These are phyloP conservation scores for Casuarina equisetifolia DNA, from an alignment of 306 rosid genomes.

Conservation along the genomic window DNA sequence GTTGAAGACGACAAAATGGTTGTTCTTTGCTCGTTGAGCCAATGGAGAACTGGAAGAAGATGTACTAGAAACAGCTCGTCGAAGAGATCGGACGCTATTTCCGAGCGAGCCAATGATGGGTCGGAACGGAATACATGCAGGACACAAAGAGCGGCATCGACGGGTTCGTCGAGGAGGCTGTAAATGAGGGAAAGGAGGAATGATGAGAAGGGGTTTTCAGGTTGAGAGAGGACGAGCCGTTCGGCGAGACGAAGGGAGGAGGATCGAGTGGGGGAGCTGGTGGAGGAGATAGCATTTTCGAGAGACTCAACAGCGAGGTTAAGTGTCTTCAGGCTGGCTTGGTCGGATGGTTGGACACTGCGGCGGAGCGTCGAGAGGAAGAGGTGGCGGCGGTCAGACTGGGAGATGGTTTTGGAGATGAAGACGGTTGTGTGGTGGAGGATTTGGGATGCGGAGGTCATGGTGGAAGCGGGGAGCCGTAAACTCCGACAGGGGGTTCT, in stretches of 20 bases:
- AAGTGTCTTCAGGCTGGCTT: constrained; percentile 42
- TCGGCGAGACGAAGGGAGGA: constrained; percentile 65
- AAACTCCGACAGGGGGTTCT: not conserved
- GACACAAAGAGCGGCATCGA: constrained; percentile 50
- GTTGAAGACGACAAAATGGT: constrained; percentile 34
- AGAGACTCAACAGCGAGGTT: constrained; percentile 56
- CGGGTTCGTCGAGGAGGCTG: constrained; percentile 42
- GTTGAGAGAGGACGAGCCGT: constrained; percentile 59
- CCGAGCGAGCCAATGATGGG: constrained; percentile 63
- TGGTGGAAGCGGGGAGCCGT: constrained; percentile 13
- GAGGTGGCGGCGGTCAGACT: constrained; percentile 50
- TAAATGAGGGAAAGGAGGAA: constrained; percentile 63
- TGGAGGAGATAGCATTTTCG: constrained; percentile 51
- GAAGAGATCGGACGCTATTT: constrained; percentile 66
- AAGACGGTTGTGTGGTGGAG: constrained; percentile 52
- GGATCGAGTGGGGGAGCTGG: constrained; percentile 38
- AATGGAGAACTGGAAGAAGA: constrained; percentile 60
- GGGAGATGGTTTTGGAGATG: constrained; percentile 42
- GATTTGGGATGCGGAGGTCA: constrained; percentile 49
- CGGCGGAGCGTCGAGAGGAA: constrained; percentile 43
- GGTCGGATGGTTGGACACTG: constrained; percentile 24
- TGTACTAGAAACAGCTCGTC: constrained; percentile 64
- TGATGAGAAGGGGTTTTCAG: constrained; percentile 46
- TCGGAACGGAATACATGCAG: constrained; percentile 47
- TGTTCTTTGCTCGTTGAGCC: constrained; percentile 57